Conservation (phyloP, 164 flowering plant genomes). For the Dillenia turbinata region DNA sequence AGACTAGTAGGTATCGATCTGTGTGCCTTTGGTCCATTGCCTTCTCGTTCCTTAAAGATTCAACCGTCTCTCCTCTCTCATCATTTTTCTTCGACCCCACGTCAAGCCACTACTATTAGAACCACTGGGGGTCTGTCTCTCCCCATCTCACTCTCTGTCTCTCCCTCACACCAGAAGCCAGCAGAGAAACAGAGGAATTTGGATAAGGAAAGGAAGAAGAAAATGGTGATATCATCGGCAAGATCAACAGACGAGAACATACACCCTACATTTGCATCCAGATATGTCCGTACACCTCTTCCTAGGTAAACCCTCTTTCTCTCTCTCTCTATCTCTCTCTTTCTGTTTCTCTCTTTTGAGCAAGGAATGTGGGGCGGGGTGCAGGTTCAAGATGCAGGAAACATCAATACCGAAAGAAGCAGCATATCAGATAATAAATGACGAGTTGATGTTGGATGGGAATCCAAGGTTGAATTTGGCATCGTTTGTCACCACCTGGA, state of each 20-base stretch:
- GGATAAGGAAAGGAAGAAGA: not conserved
- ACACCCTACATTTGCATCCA: constrained; percentile 42
- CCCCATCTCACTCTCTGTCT: no score
- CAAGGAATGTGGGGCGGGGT: not conserved
- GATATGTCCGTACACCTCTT: constrained; percentile 41
- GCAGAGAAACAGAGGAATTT: no score
- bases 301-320: constrained; percentile 26
- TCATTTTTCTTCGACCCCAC: no score
- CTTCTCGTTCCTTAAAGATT: no score
- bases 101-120: no score
- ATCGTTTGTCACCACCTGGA: constrained; percentile 86
- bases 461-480: constrained; percentile 73
- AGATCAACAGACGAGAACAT: constrained; percentile 13
- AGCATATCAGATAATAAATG: constrained; percentile 65
- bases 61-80: no score
- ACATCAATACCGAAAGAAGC: constrained; percentile 67
- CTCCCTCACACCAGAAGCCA: no score
- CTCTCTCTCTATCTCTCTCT: not conserved
- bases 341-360: no score
- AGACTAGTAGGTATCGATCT: no score
- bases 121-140: no score
- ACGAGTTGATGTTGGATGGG: constrained; percentile 76
- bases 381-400: constrained; percentile 52
- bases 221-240: constrained; percentile 32
- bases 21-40: no score